A percentile compares a stretch with the other conserved stretches of the same genome.
Conservation (phyloP, 495 filamentous ascomycete species). For the Talaromyces proteolyticus region DNA sequence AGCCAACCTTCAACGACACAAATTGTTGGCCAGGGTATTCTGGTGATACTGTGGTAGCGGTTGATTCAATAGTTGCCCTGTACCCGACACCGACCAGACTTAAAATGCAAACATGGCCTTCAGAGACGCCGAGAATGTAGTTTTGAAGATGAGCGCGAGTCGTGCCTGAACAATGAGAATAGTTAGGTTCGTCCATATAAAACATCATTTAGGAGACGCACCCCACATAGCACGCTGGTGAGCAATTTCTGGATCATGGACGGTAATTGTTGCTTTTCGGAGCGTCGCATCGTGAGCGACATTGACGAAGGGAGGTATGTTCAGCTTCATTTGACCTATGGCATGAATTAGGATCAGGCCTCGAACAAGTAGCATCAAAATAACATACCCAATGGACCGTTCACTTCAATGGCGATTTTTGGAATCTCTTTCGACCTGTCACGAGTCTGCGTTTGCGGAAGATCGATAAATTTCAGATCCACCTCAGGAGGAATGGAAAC, state of each 20-base stretch:
- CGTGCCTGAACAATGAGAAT: conserved; percentile 53
- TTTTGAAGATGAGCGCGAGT: conserved; percentile 84
- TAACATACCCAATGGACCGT: conserved; percentile 64
- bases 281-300: conserved; percentile 56
- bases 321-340: conserved; percentile 63
- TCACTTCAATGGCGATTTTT: conserved; percentile 55
- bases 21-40: conserved; percentile 79
- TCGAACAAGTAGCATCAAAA: conserved; percentile 3
- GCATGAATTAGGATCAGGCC: neutral
- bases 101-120: conserved; percentile 90
- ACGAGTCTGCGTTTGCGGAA: conserved; percentile 44
- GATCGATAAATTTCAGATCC: conserved; percentile 56
- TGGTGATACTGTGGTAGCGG: conserved; percentile 59
- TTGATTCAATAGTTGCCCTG: conserved; percentile 73
- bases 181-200: neutral
- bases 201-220: conserved; percentile 36
- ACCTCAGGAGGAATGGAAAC: conserved; percentile 83
- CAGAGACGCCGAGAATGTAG: conserved; percentile 86
- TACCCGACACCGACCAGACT: conserved; percentile 96
- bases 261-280: conserved; percentile 56
- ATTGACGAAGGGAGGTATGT: conserved; percentile 66
- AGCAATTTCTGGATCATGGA: conserved; percentile 55
- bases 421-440: conserved; percentile 47
- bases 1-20: conserved; percentile 90
- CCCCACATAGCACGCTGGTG: conserved; percentile 97